Base-by-base conservation (phyloP, 2,329 filamentous ascomycete species). In the Zarea fungicola region DNA sequence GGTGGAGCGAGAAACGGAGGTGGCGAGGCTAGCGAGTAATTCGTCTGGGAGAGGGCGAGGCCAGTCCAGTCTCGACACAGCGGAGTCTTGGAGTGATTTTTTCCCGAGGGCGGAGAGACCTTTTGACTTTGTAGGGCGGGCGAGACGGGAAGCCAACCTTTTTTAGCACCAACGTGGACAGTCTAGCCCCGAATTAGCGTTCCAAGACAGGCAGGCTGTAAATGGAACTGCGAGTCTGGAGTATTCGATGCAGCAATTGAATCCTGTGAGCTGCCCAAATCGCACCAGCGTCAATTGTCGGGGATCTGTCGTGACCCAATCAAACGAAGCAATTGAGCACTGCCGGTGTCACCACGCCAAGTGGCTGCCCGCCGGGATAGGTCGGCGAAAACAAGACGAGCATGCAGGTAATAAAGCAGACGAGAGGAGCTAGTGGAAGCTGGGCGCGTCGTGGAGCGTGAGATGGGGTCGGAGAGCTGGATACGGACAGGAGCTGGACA, bases 21-120 rank as follows among this genome's bases (percentile, higher is more conserved):
- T 18, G 35, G 35, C 43, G 35, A 47, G 19, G 28, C 25, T 43
- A 32, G 21, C 44, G 43, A 39, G 43, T 39, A 39, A 39, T 39
- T 39, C 23, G 22, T 28, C 16, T 4, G 8, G 14, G 21, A 32
- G 14, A 10, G 11, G 5, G 42, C 29, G 28, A 34, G 16, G 26
- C 26, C 26, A 29, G 26, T 7, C 7, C 13, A 7, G 26, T 29
- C 13, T 29, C 26, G 26, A n/a, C n/a, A n/a, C n/a, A n/a, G n/a
- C n/a, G n/a, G n/a, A n/a, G n/a, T n/a, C n/a, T n/a, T n/a, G n/a
- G n/a, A n/a, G n/a, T n/a, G n/a, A n/a, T n/a, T n/a, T n/a, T n/a
- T n/a, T n/a, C n/a, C n/a, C n/a, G n/a, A n/a, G n/a, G n/a, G n/a
- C n/a, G n/a, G n/a, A n/a, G n/a, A n/a, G n/a, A n/a, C n/a, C n/a